Evolutionary conservation across 2,329 filamentous ascomycete species (phyloP), one percentile per base, ranked within the genome.

Genomic region (Aspergillus candidus): DNA sequence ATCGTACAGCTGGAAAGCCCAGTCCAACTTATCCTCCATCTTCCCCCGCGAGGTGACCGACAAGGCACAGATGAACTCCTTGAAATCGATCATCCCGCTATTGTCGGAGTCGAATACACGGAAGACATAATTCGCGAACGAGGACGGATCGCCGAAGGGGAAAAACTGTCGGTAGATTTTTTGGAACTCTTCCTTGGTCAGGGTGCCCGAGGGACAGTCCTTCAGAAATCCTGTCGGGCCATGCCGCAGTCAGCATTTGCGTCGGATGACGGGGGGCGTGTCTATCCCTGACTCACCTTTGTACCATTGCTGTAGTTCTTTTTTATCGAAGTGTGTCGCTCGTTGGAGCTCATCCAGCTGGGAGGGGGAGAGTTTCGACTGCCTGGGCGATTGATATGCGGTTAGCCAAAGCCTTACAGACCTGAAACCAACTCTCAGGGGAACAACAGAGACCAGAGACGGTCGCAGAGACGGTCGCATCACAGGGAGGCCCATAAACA

Each of bases 91-190:
- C 57, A 87, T 91, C 55, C 93, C 93, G 35, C 88, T 95, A 63
- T 94, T 94, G 72, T 98, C 93, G 64, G 88, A 86, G 69, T 98
- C 93, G 68, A 98, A 98, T 32, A 98, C 93, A 59, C 96, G 95
- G 75, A 98, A 98, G 50, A 98, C 93, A 67, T 97, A 97, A 72
- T 97, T 91, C 66, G 93, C 93, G 66, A 98, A 98, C 3, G 88
- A 93, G 18, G 88, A 94, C 3, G 93, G 93, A 67, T 98, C 93
- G 56, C 93, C 93, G 62, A 97, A 97, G 11, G 93, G 93, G 70
- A 98, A 98, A 79, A 98, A 98, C 70, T 97, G 93, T 60, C 93
- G 88, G 72, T 98, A 98, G 62, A 98, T 98, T 74, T 97, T 97
- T 71, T 97, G 93, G 69, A 98, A 98, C 70, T 98, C 93, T 64